These are phyloP conservation scores for Brassica juncea DNA, from an alignment of 345 rosid genomes.

Conservation along the genomic window DNA sequence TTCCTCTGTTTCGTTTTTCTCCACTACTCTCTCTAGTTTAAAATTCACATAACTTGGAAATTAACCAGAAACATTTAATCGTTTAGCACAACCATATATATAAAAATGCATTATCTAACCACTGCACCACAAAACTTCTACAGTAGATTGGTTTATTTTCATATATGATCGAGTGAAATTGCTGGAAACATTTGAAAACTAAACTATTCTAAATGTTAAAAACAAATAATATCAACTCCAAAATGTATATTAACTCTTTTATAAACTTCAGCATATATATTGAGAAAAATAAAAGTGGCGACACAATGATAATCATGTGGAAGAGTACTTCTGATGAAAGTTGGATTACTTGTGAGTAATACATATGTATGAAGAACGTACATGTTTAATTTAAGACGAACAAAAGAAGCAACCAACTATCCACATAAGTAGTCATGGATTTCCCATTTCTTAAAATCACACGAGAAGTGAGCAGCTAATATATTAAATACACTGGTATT, in stretches of 20 bases:
- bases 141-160: not conserved
- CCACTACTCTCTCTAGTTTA: not conserved
- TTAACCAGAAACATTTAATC: not conserved
- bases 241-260: not conserved
- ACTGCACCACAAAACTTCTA: not conserved
- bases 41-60: not conserved
- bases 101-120: not conserved
- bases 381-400: not conserved
- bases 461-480: not conserved
- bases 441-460: not conserved
- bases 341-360: not conserved
- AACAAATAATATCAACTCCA: not conserved
- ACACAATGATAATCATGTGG: not conserved
- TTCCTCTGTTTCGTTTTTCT: not conserved
- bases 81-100: not conserved
- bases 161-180: not conserved
- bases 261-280: not conserved
- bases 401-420: not conserved
- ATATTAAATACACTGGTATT: not conserved
- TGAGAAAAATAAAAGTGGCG: not conserved
- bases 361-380: not conserved
- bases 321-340: not conserved
- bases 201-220: not conserved
- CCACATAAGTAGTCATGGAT: not conserved
- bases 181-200: not conserved